A percentile compares a stretch with the other conserved stretches of the same genome.
These are phyloP conservation scores for Thielaviopsis punctulata DNA, from an alignment of 2,329 filamentous ascomycete genomes.

Conservation along the genomic window DNA sequence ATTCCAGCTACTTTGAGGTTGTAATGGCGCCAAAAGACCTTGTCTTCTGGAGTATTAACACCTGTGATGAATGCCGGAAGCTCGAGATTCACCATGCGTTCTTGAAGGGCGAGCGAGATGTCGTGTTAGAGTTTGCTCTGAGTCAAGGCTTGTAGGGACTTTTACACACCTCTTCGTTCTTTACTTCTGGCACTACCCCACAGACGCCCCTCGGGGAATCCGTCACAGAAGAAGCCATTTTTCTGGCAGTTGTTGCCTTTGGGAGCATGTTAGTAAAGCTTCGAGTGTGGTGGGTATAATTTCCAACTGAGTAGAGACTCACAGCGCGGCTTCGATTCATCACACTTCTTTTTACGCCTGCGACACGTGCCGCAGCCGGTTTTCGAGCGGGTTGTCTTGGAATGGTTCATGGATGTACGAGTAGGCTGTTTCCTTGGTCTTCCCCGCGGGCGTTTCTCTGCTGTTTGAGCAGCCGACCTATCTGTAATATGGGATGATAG, in stretches of 20 bases:
- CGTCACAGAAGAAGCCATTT: conserved; percentile 81
- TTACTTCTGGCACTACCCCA: conserved; percentile 75
- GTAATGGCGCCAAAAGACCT: conserved; percentile 70
- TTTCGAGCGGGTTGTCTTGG: conserved; percentile 54
- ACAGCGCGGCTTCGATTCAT: conserved; percentile 52
- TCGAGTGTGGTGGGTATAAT: too few species aligned
- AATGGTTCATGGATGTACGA: conserved; percentile 43
- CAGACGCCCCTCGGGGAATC: conserved; percentile 69
- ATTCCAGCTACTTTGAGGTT: conserved; percentile 62
- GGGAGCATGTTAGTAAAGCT: conserved; percentile 14
- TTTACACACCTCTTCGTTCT: conserved; percentile 45
- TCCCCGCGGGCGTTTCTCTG: conserved; percentile 52
- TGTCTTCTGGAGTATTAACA: conserved; percentile 64
- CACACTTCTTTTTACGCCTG: conserved; percentile 56
- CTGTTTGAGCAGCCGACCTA: conserved; percentile 17
- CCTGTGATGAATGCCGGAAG: conserved; percentile 58
- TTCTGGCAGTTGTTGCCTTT: conserved; percentile 85
- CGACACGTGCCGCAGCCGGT: conserved; percentile 52
- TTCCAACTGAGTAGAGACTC: conserved; percentile 20
- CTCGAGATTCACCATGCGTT: conserved; percentile 27
- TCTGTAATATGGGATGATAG: neutral
- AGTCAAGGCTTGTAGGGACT: neutral
- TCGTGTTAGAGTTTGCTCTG: neutral
- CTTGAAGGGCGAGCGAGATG: too few species aligned
- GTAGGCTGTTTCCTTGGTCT: conserved; percentile 68